Conservation (phyloP, 1,284 basidiomycete genomes). For the Ustilago sp. region DNA sequence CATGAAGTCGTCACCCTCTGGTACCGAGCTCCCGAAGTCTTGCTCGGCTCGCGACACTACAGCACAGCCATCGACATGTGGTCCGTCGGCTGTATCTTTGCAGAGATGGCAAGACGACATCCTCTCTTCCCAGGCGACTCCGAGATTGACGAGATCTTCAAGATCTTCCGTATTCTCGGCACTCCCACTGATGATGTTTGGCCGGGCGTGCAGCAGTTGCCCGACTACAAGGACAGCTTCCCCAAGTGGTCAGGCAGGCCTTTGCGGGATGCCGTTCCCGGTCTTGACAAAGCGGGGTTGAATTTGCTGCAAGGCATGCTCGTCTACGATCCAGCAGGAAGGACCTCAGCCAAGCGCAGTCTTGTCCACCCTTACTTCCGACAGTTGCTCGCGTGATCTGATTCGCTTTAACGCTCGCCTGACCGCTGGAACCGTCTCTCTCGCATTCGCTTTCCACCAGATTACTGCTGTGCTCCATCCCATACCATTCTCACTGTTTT, state of each 20-base stretch:
- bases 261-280: slow-evolving; percentile 73
- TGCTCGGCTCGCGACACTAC: slow-evolving; percentile 94
- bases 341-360: slow-evolving; percentile 73
- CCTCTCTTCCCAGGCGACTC: slow-evolving; percentile 98
- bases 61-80: slow-evolving; percentile 97
- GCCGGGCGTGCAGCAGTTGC: slow-evolving; percentile 89
- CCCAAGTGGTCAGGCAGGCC: slow-evolving; percentile 84
- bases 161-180: slow-evolving; percentile 84
- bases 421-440: neutral
- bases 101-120: slow-evolving; percentile 90
- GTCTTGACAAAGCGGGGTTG: slow-evolving; percentile 58
- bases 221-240: slow-evolving; percentile 97
- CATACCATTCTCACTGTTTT: slow-evolving; percentile 1
- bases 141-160: slow-evolving; percentile 99
- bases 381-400: slow-evolving; percentile 27
- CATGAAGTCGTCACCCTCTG: slow-evolving; percentile 97
- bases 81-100: slow-evolving; percentile 91
- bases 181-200: slow-evolving; percentile 93
- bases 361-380: slow-evolving; percentile 48
- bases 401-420: neutral
- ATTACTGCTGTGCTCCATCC: slow-evolving; percentile 12
- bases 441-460: neutral
- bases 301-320: slow-evolving; percentile 77
- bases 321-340: slow-evolving; percentile 91
- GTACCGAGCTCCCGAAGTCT: slow-evolving; percentile 97